Evolutionary conservation across 2,329 filamentous ascomycete species (phyloP), one percentile per base, ranked within the genome.

Genomic region (Sarocladium brachiariae): DNA sequence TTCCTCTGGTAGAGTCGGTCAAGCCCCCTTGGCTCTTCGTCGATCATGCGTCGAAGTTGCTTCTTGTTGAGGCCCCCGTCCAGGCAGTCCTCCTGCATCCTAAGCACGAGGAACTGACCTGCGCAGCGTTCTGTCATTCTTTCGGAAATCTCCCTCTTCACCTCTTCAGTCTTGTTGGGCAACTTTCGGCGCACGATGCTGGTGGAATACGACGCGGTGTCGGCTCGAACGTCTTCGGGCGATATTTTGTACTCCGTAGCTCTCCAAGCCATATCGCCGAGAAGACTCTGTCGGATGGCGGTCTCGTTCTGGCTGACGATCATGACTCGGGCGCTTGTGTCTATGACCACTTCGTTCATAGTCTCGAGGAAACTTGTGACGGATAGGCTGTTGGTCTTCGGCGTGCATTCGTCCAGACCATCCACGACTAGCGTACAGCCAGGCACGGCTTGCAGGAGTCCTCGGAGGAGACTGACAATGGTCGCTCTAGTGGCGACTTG

Each of bases 91-190:
- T 60, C 59, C 10, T 65, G 58, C 52, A 69, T 27, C 13, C 59
- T 63, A 1, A 69, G 53, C 56, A 58, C 67, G 0, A 69, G 38
- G 30, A 70, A 69, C 34, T 67, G 66, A 0, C 64, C 67, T 1
- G 63, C 53, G 23, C 60, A 66, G 1, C 58, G 52, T 2, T 59
- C 46, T 0, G 63, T 51, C 50, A 69, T 58, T n/a, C 37, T 51
- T 4, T 56, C 10, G 2, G 63, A 60, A 1, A 68, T 50, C 0
- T 54, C 38, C 0, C 49, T 2, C 16, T 51, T 53, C 0, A 62
- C 21, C 1, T 35, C 18, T 0, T 59, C 19, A 6, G 50, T 56
- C 16, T 66, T 64, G 2, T 62, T 63, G 0, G 39, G 9, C 1
- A 70, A 50, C n/a, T 59, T 66, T 3, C 30, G 53, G 6, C 64